Conservation (phyloP, 768 basidiomycete species). For the Tylopilus subfusipes region DNA sequence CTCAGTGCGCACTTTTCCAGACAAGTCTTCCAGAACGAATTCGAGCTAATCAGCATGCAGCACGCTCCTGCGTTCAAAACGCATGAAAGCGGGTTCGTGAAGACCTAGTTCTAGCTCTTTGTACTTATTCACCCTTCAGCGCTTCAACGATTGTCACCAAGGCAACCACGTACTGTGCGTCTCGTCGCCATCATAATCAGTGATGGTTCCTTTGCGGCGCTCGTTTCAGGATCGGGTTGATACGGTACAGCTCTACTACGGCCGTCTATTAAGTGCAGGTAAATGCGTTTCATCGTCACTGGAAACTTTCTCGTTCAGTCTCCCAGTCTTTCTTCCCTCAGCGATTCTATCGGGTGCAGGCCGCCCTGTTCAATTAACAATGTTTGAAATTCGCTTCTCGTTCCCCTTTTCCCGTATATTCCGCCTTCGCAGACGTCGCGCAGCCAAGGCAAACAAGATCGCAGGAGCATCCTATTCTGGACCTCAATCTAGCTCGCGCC, state of each 20-base stretch:
- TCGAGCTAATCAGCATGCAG: background rate
- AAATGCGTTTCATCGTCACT: background rate
- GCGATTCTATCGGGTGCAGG: slow-evolving; percentile 13
- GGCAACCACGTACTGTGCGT: background rate
- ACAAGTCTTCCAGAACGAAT: too few species aligned
- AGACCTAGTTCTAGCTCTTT: background rate
- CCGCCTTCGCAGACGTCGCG: slow-evolving; percentile 12
- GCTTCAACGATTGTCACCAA: background rate
- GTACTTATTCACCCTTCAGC: background rate
- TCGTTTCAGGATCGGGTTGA: background rate
- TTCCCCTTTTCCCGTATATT: slow-evolving; percentile 17
- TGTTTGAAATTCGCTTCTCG: slow-evolving; percentile 18
- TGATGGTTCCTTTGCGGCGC: background rate
- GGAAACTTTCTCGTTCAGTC: background rate
- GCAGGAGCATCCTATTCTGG: background rate
- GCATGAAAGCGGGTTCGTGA: too few species aligned
- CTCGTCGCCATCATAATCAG: background rate
- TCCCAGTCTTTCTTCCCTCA: background rate
- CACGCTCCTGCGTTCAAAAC: background rate
- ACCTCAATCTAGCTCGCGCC: background rate
- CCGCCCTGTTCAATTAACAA: slow-evolving; percentile 5
- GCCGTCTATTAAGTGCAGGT: slow-evolving; percentile 1
- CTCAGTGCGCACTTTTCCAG: too few species aligned
- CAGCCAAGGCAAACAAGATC: background rate
- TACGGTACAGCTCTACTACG: background rate